Evolutionary conservation across 1,284 basidiomycete species (phyloP), one percentile per base, ranked within the genome.

Genomic region (Tetrapyrgos nigripes): DNA sequence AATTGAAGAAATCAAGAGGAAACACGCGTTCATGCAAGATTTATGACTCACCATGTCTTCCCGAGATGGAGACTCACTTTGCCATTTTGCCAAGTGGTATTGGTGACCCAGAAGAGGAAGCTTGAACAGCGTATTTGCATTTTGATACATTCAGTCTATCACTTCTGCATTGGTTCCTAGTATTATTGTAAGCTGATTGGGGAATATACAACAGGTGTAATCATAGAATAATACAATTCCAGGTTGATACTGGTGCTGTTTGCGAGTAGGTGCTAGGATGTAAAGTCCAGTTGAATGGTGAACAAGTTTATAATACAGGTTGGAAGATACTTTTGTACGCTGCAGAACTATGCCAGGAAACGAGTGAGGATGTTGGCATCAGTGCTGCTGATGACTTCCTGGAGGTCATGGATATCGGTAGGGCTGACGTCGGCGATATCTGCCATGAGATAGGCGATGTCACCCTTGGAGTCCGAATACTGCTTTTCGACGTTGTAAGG

Each of bases 401-500:
- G 92, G 50, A 99, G 85, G 68, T 83, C 89, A 70, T 88, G 88
- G 62, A 98, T 83, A 70, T 98, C 94, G 59, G 82, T 80, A 63
- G 89, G 85, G 69, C 90, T 92, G 65, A 98, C 96, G 65, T 94
- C 88, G 31, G 92, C 89, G 67, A 99, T 97, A 77, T 99, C 97
- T 19, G 95, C 96, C 87, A 98, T 91, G 64, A 98, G 84, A 75
- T 97, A 97, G 21, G 96, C 97, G 55, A 97, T 83, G 65, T 97
- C 96, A 66, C 94, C 95, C 79, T 95, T 95, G 55, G 93, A 96
- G 73, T 98, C 96, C 19, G 97, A 96, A 77, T 92, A 97, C 78
- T 99, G 97, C 82, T 99, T 98, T 79, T 98, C 96, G 72, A 99
- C 97, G 77, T 99, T 99, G 85, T 97, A 96, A 49, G 92, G 88